Base-by-base conservation (phyloP, 179 eudicot genomes). In the Silene vulgaris region DNA sequence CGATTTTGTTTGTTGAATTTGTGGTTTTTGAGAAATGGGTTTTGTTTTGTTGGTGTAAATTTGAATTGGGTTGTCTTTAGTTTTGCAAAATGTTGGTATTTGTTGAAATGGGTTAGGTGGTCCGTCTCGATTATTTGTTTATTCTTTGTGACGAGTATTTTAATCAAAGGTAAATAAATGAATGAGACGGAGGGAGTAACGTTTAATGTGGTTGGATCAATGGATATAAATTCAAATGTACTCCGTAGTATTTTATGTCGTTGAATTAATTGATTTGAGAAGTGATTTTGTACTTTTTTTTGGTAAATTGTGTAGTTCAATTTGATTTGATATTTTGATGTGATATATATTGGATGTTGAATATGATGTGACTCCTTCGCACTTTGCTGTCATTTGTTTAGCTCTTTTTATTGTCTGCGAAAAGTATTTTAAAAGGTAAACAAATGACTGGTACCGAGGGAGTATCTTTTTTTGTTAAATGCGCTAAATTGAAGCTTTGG, bases 231-330 rank as follows among this genome's bases (percentile, higher is more conserved):
- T 63, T 20, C 0, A 30, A 29, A 8, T 69, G 1, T n/a, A n/a
- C n/a, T n/a, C n/a, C n/a, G n/a, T 0, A 30, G 26, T 5, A 59
- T 2, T 13, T 71, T 35, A 14, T 73, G 0, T 80, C 20, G 60
- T 62, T 74, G 48, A 74, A 8, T 50, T 32, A 4, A 37, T 71
- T 29, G 64, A 57, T 74, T 64, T 12, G 43, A 32, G 28, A 52
- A 63, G 29, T 74, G 78, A 52, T 67, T 50, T 81, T 74, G 3
- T 74, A 50, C 9, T 73, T 77, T 14, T 52, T 52, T 52, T 52
- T 40, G 35, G 13, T 2, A 32, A 1, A 43, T 69, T 70, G 0
- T 81, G 68, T 50, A 69, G 32, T 60, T 54, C 50, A 19, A 37
- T n/a, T 3, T 74, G 68, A 40, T 61, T 0, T 19, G 37, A 35